Base-by-base conservation (phyloP, 2,329 filamentous ascomycete species). In the Lachnellula occidentalis region DNA sequence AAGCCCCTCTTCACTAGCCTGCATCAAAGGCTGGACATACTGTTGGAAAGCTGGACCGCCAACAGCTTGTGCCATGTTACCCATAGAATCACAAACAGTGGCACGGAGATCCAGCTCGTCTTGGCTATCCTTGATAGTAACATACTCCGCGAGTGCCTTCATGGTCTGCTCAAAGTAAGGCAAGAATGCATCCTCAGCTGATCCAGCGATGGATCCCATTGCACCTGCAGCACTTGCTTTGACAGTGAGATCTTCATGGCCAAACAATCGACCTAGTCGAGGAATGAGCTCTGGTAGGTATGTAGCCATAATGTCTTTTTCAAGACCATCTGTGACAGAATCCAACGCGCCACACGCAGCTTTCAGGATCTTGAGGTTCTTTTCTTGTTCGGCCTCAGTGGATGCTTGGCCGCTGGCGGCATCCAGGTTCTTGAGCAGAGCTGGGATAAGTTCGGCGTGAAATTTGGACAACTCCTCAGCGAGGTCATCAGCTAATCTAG, bases 151-250 rank as follows among this genome's bases (percentile, higher is more conserved):
- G 54, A 97, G 83, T n/a, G 88, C 84, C 59, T 88, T 81, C 90
- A 99, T 96, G 27, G 90, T 92, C 60, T 88, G 80, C 65, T 90
- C 83, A 70, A 97, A 96, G 78, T 88, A 97, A n/a, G 92, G 90
- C 64, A 87, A 75, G 78, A 97, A 99, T 14, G 82, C 83, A 58
- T 86, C 81, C 67, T 90, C 88, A 54, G 94, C 85, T 51, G 92
- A 90, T 14, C 87, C 86, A 34, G 94, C 94, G 62, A 97, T 89
- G 42, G 92, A 92, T 54, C 94, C 92, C 45, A 96, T 82, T 48
- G 92, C 94, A 63, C 90, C 88, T 56, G 92, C 90, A 51, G 92
- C 89, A 48, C 91, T 85, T 64, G 88, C 87, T 80, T 96, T 96
- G 72, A 96, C 87, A 72, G 89, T 92, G 71, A 86, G 86, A 69